phyloP scores from a whole-genome alignment of 2,329 filamentous ascomycete species.

The Cyphellophora europaea region DNA sequence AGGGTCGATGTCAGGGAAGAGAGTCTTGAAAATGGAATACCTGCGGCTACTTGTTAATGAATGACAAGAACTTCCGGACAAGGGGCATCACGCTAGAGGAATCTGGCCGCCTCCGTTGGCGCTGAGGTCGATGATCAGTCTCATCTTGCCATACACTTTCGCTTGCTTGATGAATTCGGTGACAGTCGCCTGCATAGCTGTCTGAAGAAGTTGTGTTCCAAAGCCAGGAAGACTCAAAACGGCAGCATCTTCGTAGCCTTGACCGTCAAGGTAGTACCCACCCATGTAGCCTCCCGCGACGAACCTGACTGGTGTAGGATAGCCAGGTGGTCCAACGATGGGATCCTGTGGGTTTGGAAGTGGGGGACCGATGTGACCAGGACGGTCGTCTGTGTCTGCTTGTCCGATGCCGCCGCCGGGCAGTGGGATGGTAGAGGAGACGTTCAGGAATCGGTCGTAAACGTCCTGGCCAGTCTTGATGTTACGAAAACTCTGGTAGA shows the following conservation, averaged over 20 bases:
- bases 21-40: slow-evolving; percentile 41
- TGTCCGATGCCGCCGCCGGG: slow-evolving; percentile 2
- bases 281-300: slow-evolving; percentile 27
- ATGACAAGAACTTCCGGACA: too few species aligned
- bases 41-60: slow-evolving; percentile 42
- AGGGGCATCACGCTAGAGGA: slow-evolving; percentile 41
- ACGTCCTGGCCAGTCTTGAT: slow-evolving; percentile 30
- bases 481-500: slow-evolving; percentile 23
- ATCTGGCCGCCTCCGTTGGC: slow-evolving; percentile 41
- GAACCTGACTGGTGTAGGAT: slow-evolving; percentile 29
- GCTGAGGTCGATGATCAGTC: slow-evolving; percentile 55
- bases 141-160: slow-evolving; percentile 42
- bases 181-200: slow-evolving; percentile 12
- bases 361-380: slow-evolving; percentile 2
- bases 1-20: slow-evolving; percentile 42
- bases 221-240: slow-evolving; percentile 38
- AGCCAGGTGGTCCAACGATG: slow-evolving; percentile 16
- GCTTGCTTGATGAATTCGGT: slow-evolving; percentile 37
- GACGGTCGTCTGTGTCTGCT: slow-evolving; percentile 1
- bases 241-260: slow-evolving; percentile 34
- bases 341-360: too few species aligned
- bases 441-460: slow-evolving; percentile 26
- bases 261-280: slow-evolving; percentile 36
- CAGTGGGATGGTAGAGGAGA: neutral
- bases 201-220: too few species aligned